Evolutionary conservation across 768 basidiomycete genomes (phyloP), one percentile per base, ranked within the genome.

Genomic region (Pholiota microspora): DNA sequence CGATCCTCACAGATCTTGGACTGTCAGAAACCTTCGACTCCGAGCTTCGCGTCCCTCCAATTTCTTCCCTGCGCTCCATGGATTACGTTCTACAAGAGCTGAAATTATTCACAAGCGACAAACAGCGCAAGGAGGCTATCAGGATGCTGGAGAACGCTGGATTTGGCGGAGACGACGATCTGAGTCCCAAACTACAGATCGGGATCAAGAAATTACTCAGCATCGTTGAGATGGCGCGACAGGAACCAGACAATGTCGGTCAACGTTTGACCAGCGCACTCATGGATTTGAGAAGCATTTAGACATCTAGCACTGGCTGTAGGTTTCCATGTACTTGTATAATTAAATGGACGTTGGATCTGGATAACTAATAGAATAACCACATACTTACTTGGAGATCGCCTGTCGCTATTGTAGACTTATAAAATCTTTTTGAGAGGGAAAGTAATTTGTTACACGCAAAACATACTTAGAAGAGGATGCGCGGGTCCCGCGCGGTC

Each of bases 181-280:
- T 77, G 40, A 67, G 72, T 9, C 64, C 78, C 12, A 77, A 73
- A 45, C 60, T 94, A 61, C 83, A 87, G 58, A 88, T 98, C 45
- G 97, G 97, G 0, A 85, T 99, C 64, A 98, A 98, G 84, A 94
- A 91, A 72, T 64, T 99, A 68, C 69, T 99, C 66, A 92, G 86
- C 56, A 79, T 90, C 52, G 79, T 95, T 16, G 97, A 99, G 78
- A 98, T 97, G 95, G 92, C 95, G 45, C 80, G 96, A 64, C 97
- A 98, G 73, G 96, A 97, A 64, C 92, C 92, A 1, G 86, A 91
- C 47, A 86, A 84, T 57, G 88, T 85, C 13, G 90, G 83, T 25
- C 84, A 87, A 63, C 77, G 91, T 55, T 69, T 94, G 55, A 79
- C 78, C 53, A 77, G 75, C 45, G 84, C 82, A 32, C 67, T 92